Base-by-base conservation (phyloP, 2,329 filamentous ascomycete species). In the Calonectria crousiana region DNA sequence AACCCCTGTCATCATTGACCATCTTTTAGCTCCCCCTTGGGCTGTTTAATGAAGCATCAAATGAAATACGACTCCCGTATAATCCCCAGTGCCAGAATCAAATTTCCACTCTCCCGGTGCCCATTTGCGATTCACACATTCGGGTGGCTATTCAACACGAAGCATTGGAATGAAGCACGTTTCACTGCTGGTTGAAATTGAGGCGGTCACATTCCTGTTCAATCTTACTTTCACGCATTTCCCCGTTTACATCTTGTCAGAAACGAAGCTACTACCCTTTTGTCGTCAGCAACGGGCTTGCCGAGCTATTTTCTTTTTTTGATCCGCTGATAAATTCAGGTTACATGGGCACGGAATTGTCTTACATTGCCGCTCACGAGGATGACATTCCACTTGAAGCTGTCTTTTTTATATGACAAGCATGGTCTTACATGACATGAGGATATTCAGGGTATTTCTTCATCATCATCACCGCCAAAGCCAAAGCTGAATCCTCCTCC, bases 401-500 rank as follows among this genome's bases (percentile, higher is more conserved):
- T 28, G 23, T 28, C 10, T 41, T 62, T 30, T 20, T 26, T 26
- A 23, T 56, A 56, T 28, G 16, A 41, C 14, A 28, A 28, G 4
- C 6, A 41, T 41, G 28, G n/a, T 23, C 23, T 62, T 11, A 32
- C 30, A 34, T 62, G 13, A 11, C 20, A 34, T 56, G 18, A 13
- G 20, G 20, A 41, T 28, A 28, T 62, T 72, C 78, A 89, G 34
- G 86, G 85, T 78, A 88, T 85, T 76, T 89, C 88, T 13, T 87
- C 87, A 32, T 88, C 87, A 47, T 87, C 86, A 32, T 87, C 87
- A 49, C 83, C 85, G 20, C 87, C 89, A 81, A 91, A 91, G 0
- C 89, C 88, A 80, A 92, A 92, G 76, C 89, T 90, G 75, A 91
- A 90, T 68, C 83, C 82, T 11, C 51, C 84, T 38, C 82, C 81